Base-by-base conservation (phyloP, 495 filamentous ascomycete genomes). In the Xanthoparmelia taractica region DNA sequence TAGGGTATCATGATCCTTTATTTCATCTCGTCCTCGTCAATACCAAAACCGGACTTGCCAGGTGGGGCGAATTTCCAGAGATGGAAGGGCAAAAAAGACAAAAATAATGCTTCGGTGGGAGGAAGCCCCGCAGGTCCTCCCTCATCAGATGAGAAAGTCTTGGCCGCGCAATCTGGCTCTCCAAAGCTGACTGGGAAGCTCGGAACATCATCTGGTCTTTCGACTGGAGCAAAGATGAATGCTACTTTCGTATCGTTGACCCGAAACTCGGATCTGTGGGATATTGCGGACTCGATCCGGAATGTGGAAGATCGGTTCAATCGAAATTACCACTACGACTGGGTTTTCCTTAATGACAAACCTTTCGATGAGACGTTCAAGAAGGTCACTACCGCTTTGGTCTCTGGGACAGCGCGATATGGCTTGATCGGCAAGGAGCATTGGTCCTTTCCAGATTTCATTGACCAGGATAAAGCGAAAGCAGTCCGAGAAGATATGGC, bases 261-360 rank as follows among this genome's bases (percentile, higher is more conserved):
- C 23, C 87, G 95, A 58, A 98, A 98, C 73, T 79, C 78, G 37
- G 94, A 98, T 73, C 74, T 97, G 47, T 98, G 95, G 95, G 94
- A 97, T 37, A 96, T 98, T 68, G 88, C 91, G 31, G 85, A 88
- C 69, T 95, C 91, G 11, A 98, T 98, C 70, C 90, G 94, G 29
- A 87, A 93, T 66, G 85, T 98, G 40, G 94, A 98, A 76, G 94
- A 98, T 72, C 88, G 94, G 66, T 97, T 98, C 85, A 98, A 98
- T 76, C 83, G 85, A 67, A 87, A 91, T 58, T 97, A 87, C 75
- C 87, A 97, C 78, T 98, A 98, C 74, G 94, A 97, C 71, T 98
- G 94, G 94, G 95, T 98, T 34, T 98, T 98, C 78, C 75, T 98
- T 66, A 98, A 98, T 74, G 94, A 98, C 72, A 83, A 91, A 71